Base-by-base conservation (phyloP, 2,329 filamentous ascomycete genomes). In the Aspergillaceae sp. region DNA sequence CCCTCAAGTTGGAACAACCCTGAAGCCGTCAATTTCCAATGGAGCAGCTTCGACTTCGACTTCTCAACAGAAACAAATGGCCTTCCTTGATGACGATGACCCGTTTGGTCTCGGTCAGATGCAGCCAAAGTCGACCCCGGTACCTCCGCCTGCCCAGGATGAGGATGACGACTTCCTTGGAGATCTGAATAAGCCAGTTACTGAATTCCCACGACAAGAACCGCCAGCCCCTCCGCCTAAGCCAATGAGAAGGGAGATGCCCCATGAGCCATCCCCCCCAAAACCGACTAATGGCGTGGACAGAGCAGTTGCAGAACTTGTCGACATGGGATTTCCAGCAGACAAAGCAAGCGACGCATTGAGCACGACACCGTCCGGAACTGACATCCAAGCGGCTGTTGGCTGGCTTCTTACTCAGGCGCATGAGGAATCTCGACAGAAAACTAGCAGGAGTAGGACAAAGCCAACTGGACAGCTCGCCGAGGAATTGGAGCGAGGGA, bases 281-380 rank as follows among this genome's bases (percentile, higher is more conserved):
- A 60, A 56, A 41, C 58, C 65, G 2, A 57, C 57, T 2, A 71
- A 70, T 56, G 80, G 79, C 1, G 82, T 84, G 48, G 88, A 95
- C 59, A 80, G 79, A 54, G 87, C 89, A 7, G 79, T 97, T 28
- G 87, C 87, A 7, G 88, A 97, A 63, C 72, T 98, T 28, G 82
- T 96, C 3, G 91, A 96, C 55, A 97, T 97, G 80, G 92, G 92
- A 0, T 98, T 98, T 57, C 82, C 87, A 0, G 77, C 82, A 0
- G 87, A 94, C 48, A 88, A 89, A 58, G 85, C 92, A n/a, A 78
- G 79, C 45, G 76, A 84, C 51, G 92, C 89, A 4, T 69, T 98
- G 36, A 81, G 82, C 7, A 84, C 88, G 58, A 95, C 86, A 30
- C 84, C 87, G 3, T 83, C 82, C 3, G 87, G 87, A 2, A 69